Conservation (phyloP, 768 basidiomycete genomes). For the Suillus hirtellus region DNA sequence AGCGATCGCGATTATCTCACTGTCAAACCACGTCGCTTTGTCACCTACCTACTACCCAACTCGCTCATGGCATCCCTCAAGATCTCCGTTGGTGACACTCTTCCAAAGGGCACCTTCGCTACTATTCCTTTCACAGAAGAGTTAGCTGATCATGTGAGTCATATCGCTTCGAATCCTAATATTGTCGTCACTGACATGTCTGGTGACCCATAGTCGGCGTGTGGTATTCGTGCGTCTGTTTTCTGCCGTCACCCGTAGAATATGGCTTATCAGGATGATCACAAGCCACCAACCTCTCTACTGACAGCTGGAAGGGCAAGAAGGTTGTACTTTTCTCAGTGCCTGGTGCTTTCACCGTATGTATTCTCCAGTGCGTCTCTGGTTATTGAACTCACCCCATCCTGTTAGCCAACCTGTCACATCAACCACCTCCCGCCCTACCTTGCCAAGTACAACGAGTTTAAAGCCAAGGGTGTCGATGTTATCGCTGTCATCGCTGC, state of each 20-base stretch:
- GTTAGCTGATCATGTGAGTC: slow-evolving; percentile 60
- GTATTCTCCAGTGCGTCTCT: slow-evolving; percentile 21
- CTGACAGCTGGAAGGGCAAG: slow-evolving; percentile 75
- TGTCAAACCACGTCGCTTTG: background rate
- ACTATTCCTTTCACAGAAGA: slow-evolving; percentile 63
- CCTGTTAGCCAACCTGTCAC: slow-evolving; percentile 41
- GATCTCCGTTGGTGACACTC: slow-evolving; percentile 53
- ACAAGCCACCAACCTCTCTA: slow-evolving; percentile 54
- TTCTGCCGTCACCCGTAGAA: background rate
- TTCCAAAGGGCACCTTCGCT: slow-evolving; percentile 46
- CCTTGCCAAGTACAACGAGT: slow-evolving; percentile 44
- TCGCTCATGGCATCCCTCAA: slow-evolving; percentile 24
- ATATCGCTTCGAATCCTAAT: background rate
- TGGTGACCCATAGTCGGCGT: slow-evolving; percentile 45
- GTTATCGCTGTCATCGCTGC: slow-evolving; percentile 55
- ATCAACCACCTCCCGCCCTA: slow-evolving; percentile 47
- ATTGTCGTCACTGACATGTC: slow-evolving; percentile 5
- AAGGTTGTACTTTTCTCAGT: slow-evolving; percentile 79
- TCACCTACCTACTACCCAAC: background rate
- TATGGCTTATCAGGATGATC: background rate
- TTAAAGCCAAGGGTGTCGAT: slow-evolving; percentile 55
- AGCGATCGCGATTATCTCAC: background rate
- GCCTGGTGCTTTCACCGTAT: slow-evolving; percentile 79
- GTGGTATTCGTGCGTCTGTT: slow-evolving; percentile 59
- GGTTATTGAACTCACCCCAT: background rate